Evolutionary conservation across 2,329 filamentous ascomycete genomes (phyloP).

Genomic region (Dactylellina haptotyla): DNA sequence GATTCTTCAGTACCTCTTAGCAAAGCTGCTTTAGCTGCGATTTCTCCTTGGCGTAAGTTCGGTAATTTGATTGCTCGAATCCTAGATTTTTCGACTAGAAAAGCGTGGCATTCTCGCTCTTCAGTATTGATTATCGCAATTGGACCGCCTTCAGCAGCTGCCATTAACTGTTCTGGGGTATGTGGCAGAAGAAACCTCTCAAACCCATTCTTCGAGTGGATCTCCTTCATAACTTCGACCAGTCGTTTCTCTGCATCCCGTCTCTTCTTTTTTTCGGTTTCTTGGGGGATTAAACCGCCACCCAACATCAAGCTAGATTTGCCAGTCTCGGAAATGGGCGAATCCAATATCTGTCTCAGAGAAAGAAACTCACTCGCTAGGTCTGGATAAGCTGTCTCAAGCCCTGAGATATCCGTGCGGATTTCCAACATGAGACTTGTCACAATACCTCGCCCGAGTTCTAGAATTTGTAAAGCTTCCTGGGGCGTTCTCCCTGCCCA

Average conservation of each 20-base stretch:
- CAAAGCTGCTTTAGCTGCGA: slow-evolving; percentile 2
- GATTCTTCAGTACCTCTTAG: slow-evolving; percentile 44
- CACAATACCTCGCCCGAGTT: not conserved
- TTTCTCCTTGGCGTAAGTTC: slow-evolving; percentile 26
- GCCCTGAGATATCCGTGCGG: not conserved
- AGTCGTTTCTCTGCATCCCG: slow-evolving; percentile 6
- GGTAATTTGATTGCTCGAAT: slow-evolving; percentile 5
- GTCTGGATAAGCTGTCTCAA: slow-evolving; percentile 14
- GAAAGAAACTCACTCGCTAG: slow-evolving; percentile 42
- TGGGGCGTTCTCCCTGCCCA: not conserved
- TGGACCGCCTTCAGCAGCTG: slow-evolving; percentile 56
- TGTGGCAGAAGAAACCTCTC: slow-evolving; percentile 57
- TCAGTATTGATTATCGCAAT: slow-evolving; percentile 60
- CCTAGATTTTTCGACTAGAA: slow-evolving; percentile 11
- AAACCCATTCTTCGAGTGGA: slow-evolving; percentile 56
- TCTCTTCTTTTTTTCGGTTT: not conserved
- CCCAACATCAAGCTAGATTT: not conserved
- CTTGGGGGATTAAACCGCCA: not conserved
- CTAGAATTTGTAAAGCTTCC: not conserved
- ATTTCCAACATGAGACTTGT: slow-evolving; percentile 11
- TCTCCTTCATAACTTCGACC: slow-evolving; percentile 34
- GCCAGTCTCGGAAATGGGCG: not conserved
- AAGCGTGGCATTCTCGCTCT: not conserved
- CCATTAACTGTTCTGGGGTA: slow-evolving; percentile 54
- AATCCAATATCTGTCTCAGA: slow-evolving; percentile 36